Evolutionary conservation across 208 protist species (phyloP).

Genomic region (Leishmania mexicana): DNA sequence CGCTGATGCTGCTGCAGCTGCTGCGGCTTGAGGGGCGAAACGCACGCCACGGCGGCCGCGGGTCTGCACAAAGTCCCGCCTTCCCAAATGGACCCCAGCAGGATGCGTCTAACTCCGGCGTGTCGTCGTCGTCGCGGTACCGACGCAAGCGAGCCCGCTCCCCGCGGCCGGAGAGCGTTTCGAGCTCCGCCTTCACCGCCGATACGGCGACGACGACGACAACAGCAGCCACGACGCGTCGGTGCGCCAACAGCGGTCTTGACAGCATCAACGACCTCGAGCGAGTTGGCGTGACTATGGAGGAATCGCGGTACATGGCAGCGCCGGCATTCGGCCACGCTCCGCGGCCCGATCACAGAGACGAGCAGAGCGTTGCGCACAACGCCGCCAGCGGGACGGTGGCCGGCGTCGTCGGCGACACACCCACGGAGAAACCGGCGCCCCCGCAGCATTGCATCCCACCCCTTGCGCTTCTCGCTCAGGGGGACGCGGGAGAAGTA

Average conservation of each 20-base stretch:
- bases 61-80: no score
- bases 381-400: not conserved
- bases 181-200: slow-evolving; percentile 10
- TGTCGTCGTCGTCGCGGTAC: not conserved
- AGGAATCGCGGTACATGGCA: not conserved
- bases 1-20: slow-evolving; percentile 14
- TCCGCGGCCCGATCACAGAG: not conserved
- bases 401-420: not conserved
- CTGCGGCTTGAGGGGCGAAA: slow-evolving; percentile 4
- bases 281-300: not conserved
- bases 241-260: not conserved
- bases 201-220: slow-evolving; percentile 3
- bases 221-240: not conserved
- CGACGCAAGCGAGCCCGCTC: slow-evolving; percentile 3
- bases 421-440: not conserved
- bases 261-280: not conserved
- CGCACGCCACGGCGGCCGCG: not conserved
- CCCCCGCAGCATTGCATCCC: not conserved
- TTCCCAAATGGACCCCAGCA: not conserved
- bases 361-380: not conserved
- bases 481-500: not conserved
- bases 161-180: slow-evolving; percentile 4
- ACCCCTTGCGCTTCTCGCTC: not conserved
- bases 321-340: not conserved
- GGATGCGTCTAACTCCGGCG: not conserved